Evolutionary conservation across 2,329 filamentous ascomycete species (phyloP).

Genomic region (Scedosporium boydii): DNA sequence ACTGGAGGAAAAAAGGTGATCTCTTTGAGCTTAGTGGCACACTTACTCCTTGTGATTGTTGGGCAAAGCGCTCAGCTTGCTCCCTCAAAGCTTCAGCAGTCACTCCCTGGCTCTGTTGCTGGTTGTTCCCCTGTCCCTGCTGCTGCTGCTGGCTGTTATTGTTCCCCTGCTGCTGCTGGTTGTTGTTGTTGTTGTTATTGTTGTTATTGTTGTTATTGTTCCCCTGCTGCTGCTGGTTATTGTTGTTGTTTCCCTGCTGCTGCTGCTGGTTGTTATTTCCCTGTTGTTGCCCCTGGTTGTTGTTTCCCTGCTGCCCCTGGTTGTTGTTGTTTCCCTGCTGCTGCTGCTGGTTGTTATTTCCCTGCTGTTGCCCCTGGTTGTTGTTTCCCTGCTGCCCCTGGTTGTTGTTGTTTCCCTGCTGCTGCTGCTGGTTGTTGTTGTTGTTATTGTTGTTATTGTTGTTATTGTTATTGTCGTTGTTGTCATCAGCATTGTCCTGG

Average conservation of each 20-base stretch:
- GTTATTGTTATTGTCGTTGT: conserved; percentile 8
- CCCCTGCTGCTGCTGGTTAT: conserved; percentile 7
- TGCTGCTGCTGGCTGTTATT: not conserved
- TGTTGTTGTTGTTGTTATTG: conserved; percentile 9
- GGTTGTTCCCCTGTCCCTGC: not conserved
- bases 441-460: conserved; percentile 8
- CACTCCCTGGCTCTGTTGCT: not conserved
- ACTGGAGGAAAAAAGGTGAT: not conserved
- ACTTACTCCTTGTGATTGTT: conserved; percentile 1
- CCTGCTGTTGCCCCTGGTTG: conserved; percentile 5
- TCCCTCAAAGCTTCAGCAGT: not conserved
- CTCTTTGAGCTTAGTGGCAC: not conserved
- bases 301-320: conserved; percentile 8
- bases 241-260: conserved; percentile 10
- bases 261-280: conserved; percentile 7
- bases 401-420: conserved; percentile 6
- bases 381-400: conserved; percentile 7
- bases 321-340: conserved; percentile 7
- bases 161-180: not conserved
- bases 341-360: conserved; percentile 5
- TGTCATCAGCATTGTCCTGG: conserved; percentile 6
- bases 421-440: conserved; percentile 6
- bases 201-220: conserved; percentile 9
- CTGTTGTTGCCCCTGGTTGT: conserved; percentile 9
- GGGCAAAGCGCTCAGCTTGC: conserved; percentile 1